Evolutionary conservation across 2,329 filamentous ascomycete genomes (phyloP).

Genomic region (Alternaria sp.): DNA sequence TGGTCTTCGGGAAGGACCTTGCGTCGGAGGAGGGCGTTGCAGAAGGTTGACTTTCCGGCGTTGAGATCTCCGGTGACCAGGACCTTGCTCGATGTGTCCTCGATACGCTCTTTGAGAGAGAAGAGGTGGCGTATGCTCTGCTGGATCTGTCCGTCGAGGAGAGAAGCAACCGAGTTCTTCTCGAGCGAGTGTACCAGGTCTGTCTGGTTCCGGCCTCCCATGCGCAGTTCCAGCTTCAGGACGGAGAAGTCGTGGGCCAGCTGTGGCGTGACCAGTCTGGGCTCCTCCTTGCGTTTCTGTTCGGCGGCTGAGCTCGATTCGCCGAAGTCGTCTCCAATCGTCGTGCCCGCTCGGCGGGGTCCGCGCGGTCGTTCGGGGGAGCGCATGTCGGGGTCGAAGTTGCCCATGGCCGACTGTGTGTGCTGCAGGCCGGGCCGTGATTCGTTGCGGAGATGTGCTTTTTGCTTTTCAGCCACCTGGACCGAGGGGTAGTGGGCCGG

Average conservation of each 20-base stretch:
- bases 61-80: constrained; percentile 95
- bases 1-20: constrained; percentile 96
- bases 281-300: constrained; percentile 68
- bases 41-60: constrained; percentile 97
- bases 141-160: constrained; percentile 92
- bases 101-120: constrained; percentile 87
- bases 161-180: constrained; percentile 85
- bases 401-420: constrained; percentile 65
- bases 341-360: constrained; percentile 75
- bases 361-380: constrained; percentile 56
- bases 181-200: constrained; percentile 95
- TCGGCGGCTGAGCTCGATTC: constrained; percentile 79
- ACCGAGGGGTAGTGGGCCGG: constrained; percentile 93
- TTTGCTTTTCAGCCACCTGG: constrained; percentile 56
- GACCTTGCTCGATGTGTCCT: constrained; percentile 97
- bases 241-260: constrained; percentile 96
- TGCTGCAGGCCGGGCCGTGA: constrained; percentile 69
- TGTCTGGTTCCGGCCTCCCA: constrained; percentile 82
- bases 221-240: constrained; percentile 90
- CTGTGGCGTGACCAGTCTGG: constrained; percentile 85
- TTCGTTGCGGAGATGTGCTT: constrained; percentile 52
- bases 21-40: constrained; percentile 90
- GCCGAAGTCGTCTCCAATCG: constrained; percentile 62
- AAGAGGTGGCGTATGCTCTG: constrained; percentile 91
- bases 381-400: constrained; percentile 50